Evolutionary conservation across 805 yeast species (phyloP).

Genomic region (Ogataea trehalophila): DNA sequence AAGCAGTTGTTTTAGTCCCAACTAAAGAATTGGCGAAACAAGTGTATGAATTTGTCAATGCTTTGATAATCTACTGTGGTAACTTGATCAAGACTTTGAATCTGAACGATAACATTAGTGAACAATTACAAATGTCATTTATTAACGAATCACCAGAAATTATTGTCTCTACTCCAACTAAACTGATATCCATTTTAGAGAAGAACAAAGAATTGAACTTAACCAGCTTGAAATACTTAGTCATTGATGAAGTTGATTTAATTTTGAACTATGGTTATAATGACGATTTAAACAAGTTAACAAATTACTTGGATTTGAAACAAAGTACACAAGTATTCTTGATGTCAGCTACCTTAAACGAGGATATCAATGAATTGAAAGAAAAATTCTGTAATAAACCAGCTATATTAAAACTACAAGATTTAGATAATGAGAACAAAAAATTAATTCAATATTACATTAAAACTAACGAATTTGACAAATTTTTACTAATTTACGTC

Average conservation of each 20-base stretch:
- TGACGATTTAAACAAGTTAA: constrained; percentile 71
- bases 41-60: constrained; percentile 65
- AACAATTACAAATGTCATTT: constrained; percentile 64
- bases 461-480: constrained; percentile 83
- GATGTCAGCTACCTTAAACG: constrained; percentile 94
- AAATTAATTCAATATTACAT: constrained; percentile 83
- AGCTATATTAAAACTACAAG: constrained; percentile 76
- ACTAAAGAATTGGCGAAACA: constrained; percentile 89
- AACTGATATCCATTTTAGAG: constrained; percentile 54
- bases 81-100: constrained; percentile 61
- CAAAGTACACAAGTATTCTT: constrained; percentile 80
- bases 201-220: constrained; percentile 42
- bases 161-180: constrained; percentile 82
- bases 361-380: constrained; percentile 76
- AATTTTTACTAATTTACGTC: constrained; percentile 84
- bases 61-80: constrained; percentile 67
- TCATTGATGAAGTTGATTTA: constrained; percentile 93
- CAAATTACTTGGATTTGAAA: constrained; percentile 61
- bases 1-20: constrained; percentile 80
- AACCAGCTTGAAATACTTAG: constrained; percentile 59
- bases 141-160: constrained; percentile 75
- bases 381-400: constrained; percentile 75
- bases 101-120: constrained; percentile 56
- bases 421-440: constrained; percentile 45
- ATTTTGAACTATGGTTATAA: constrained; percentile 85